phyloP scores from a whole-genome alignment of 2,329 filamentous ascomycete species.

The Cordyceps farinosa region DNA sequence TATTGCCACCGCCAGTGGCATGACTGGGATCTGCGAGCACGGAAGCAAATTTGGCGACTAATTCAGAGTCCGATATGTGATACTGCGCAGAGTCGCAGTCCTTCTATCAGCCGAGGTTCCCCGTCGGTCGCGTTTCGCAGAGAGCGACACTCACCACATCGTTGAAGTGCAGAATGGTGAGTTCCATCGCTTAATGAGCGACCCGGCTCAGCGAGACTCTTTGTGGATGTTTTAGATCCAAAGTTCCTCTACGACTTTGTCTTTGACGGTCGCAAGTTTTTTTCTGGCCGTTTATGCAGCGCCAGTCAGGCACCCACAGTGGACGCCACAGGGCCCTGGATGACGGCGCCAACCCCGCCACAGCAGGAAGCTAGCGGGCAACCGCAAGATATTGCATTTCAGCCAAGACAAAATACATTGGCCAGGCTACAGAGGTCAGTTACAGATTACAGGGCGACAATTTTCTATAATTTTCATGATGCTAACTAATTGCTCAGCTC shows the following conservation, averaged over 20 bases:
- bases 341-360: neutral
- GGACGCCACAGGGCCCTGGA: too few relatives aligned
- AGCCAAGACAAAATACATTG: neutral
- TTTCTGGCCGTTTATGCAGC: neutral
- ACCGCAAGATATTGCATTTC: neutral
- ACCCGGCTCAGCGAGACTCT: too few relatives aligned
- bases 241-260: neutral
- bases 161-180: constrained; percentile 19
- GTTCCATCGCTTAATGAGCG: neutral
- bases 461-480: too few relatives aligned
- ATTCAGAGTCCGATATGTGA: constrained; percentile 15
- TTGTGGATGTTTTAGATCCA: too few relatives aligned
- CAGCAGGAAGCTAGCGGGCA: neutral
- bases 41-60: constrained; percentile 18
- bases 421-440: too few relatives aligned
- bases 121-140: neutral
- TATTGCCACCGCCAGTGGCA: neutral
- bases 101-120: neutral
- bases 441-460: too few relatives aligned
- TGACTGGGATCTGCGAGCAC: constrained; percentile 3
- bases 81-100: constrained; percentile 7
- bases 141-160: constrained; percentile 14
- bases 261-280: neutral
- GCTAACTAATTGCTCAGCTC: too few relatives aligned
- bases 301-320: too few relatives aligned